Evolutionary conservation across 78 protist genomes (phyloP), one percentile per base, ranked within the genome.

Genomic region (slime mould (Dictyostelium discoideum)): DNA sequence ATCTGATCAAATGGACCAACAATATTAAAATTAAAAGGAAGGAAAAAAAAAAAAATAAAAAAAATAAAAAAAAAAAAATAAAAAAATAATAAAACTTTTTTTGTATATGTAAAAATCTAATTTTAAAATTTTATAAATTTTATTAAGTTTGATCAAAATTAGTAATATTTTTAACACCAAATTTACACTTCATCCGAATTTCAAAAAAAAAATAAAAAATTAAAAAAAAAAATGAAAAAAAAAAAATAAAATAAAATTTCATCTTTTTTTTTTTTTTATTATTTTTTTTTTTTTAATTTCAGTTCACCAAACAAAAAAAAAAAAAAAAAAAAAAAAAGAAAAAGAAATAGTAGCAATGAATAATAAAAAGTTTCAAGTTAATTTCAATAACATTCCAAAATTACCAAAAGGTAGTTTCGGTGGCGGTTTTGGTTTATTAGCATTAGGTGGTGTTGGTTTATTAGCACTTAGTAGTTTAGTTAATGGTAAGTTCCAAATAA

Each of bases 321-420:
- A 32, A 32, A 32, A 32, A 32, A 32, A 32, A 32, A 32, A 32
- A 32, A 32, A 32, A 32, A 32, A 32, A 32, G 1, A 32, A 32
- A 32, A 32, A 32, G 37, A 13, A 3, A 6, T n/a, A n/a, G 13
- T 6, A n/a, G 24, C 26, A 67, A 67, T 67, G 76, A 67, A 67
- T 67, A 20, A 20, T 57, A 67, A 67, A 67, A 67, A 67, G 16
- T 67, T 67, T 6, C 76, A n/a, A 67, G 13, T 73, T 7, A 73
- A 73, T 73, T 32, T 73, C 9, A 73, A 73, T 73, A 73, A 73
- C 3, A 9, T 73, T 11, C 79, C 79, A 73, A 73, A 87, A n/a
- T 20, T 82, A 78, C 93, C 93, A 48, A 77, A 77, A 40, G 93
- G 93, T 39, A 78, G 85, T n/a, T 46, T 67, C 26, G 93, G 93